Percentiles rank a stretch among this genome's conserved stretches.
These are phyloP conservation scores for Keithomyces neogunnii DNA, from an alignment of 2,329 filamentous ascomycete species.

Conservation along the genomic window DNA sequence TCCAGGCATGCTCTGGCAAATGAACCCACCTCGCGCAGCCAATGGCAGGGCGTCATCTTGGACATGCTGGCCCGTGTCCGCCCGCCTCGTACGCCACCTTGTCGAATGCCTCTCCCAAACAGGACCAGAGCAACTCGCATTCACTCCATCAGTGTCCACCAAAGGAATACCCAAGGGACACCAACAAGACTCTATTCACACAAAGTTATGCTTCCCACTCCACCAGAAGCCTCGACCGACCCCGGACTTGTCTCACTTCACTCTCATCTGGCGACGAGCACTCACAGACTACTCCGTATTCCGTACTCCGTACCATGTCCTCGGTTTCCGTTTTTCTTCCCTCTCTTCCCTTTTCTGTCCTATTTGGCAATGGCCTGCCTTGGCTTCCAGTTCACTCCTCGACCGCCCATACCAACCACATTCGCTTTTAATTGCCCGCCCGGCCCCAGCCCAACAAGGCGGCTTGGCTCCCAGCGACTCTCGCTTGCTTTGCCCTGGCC, in stretches of 20 bases:
- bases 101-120: slow-evolving; percentile 2
- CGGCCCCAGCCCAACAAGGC: neutral
- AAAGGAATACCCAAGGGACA: too few species aligned
- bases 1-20: slow-evolving; percentile 7
- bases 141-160: neutral
- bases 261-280: neutral
- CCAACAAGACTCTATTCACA: too few species aligned
- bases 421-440: neutral
- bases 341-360: neutral
- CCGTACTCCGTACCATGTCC: neutral
- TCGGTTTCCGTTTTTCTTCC: neutral
- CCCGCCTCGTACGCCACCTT: slow-evolving; percentile 2
- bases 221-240: neutral
- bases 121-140: neutral
- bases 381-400: neutral
- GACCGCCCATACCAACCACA: neutral
- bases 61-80: slow-evolving; percentile 2
- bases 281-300: neutral
- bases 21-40: neutral
- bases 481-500: neutral
- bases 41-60: neutral
- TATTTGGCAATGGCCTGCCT: slow-evolving; percentile 4
- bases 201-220: too few species aligned
- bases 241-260: slow-evolving; percentile 4
- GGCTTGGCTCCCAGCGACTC: neutral